phyloP scores from a whole-genome alignment of 139 green algal genomes.

The Chlamydomonas sp. region DNA sequence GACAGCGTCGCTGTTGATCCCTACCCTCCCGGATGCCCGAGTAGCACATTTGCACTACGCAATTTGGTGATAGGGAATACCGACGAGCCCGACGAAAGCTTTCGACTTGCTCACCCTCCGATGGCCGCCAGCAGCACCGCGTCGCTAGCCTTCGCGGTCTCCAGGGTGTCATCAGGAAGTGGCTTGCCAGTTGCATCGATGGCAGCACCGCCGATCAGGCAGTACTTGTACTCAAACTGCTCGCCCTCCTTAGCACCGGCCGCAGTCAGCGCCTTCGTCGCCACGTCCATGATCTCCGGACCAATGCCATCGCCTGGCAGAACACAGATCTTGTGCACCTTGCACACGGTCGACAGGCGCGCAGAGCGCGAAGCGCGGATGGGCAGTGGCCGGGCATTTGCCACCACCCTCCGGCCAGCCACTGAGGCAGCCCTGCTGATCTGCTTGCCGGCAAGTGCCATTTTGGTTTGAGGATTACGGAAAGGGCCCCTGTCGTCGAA shows the following conservation, averaged over 20 bases:
- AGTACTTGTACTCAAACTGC: slow-evolving; percentile 85
- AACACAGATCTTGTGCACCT: slow-evolving; percentile 83
- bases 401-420: slow-evolving; percentile 6
- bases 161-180: slow-evolving; percentile 89
- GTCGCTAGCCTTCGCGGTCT: slow-evolving; percentile 86
- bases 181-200: slow-evolving; percentile 92
- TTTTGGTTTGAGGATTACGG: background rate
- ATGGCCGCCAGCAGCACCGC: slow-evolving; percentile 95
- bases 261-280: slow-evolving; percentile 78
- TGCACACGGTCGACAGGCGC: slow-evolving; percentile 25
- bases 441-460: slow-evolving; percentile 32
- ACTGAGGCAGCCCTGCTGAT: slow-evolving; percentile 12
- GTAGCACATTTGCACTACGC: background rate
- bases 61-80: background rate
- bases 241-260: slow-evolving; percentile 76
- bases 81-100: background rate
- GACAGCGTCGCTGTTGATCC: too few relatives aligned
- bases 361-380: background rate
- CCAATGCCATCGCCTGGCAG: slow-evolving; percentile 98
- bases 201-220: slow-evolving; percentile 93
- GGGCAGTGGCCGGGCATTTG: background rate
- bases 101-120: slow-evolving; percentile 71
- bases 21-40: background rate
- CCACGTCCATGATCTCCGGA: slow-evolving; percentile 95
- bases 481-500: background rate